Percentiles rank a stretch among this genome's conserved stretches.
These are phyloP conservation scores for Sedum album DNA, from an alignment of 164 flowering plant species.

Conservation along the genomic window DNA sequence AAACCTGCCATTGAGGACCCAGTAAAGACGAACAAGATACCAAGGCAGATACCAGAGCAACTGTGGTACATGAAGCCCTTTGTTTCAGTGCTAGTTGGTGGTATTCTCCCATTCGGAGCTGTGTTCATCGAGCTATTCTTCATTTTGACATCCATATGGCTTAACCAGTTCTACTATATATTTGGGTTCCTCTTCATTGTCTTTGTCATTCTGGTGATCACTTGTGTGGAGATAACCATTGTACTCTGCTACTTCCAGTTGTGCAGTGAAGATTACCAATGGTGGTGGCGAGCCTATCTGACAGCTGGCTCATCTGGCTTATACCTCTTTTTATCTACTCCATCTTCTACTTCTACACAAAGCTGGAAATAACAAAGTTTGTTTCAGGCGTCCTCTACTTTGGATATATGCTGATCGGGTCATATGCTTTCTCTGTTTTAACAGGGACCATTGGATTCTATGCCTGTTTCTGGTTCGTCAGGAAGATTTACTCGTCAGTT, in stretches of 20 bases:
- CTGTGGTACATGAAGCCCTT: slow-evolving; percentile 3
- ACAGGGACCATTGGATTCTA: slow-evolving; percentile 9
- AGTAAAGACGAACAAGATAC: slow-evolving; percentile 1
- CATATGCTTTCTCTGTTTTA: slow-evolving; percentile 9
- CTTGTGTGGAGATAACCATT: slow-evolving; percentile 6
- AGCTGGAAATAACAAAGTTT: slow-evolving; percentile 9
- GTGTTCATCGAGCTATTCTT: slow-evolving; percentile 8
- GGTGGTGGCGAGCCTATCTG: slow-evolving; percentile 9
- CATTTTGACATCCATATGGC: slow-evolving; percentile 5
- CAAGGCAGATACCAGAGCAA: slow-evolving; percentile 5
- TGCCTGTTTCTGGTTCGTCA: slow-evolving; percentile 11
- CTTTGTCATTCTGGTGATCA: slow-evolving; percentile 13
- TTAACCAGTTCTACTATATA: slow-evolving; percentile 5
- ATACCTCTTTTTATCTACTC: slow-evolving; percentile 5
- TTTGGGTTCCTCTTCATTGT: slow-evolving; percentile 7
- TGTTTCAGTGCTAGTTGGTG: not conserved
- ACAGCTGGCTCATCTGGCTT: slow-evolving; percentile 8
- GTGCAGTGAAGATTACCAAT: slow-evolving; percentile 10
- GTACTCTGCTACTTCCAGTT: slow-evolving; percentile 10
- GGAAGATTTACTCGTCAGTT: slow-evolving; percentile 4
- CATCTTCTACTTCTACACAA: slow-evolving; percentile 9
- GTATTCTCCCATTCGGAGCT: slow-evolving; percentile 3
- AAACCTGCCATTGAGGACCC: slow-evolving; percentile 4
- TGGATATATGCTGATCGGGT: slow-evolving; percentile 9
- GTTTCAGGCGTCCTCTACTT: slow-evolving; percentile 9